phyloP scores from a whole-genome alignment of 2,329 filamentous ascomycete genomes.

The Ophidiomyces ophidiicola region DNA sequence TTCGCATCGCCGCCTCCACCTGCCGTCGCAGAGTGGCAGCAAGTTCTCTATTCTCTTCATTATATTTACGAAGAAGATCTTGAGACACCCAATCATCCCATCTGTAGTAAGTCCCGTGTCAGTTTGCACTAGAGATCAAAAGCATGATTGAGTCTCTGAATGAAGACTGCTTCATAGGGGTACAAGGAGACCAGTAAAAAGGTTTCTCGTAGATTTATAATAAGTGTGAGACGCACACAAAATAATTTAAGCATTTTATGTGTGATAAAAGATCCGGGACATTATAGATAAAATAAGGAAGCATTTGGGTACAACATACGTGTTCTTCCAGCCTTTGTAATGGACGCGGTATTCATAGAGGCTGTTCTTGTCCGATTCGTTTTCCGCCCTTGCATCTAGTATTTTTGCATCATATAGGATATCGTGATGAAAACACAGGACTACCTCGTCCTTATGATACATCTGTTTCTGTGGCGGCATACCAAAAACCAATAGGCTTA shows the following conservation, averaged over 20 bases:
- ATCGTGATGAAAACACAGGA: conserved; percentile 93
- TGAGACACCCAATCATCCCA: conserved; percentile 98
- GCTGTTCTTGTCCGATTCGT: conserved; percentile 54
- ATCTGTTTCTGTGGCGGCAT: conserved; percentile 39
- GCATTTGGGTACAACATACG: conserved; percentile 43
- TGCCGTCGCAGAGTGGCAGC: conserved; percentile 43
- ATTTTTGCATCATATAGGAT: conserved; percentile 97
- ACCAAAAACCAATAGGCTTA: not conserved
- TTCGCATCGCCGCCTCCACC: conserved; percentile 27
- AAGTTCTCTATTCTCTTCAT: conserved; percentile 86
- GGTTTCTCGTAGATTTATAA: too few relatives aligned
- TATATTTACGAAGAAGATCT: conserved; percentile 87
- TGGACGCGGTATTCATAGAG: conserved; percentile 84
- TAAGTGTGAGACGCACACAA: too few relatives aligned
- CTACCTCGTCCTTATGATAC: conserved; percentile 72
- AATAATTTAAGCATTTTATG: too few relatives aligned
- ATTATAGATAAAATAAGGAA: not conserved
- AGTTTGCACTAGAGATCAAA: too few relatives aligned
- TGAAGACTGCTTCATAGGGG: too few relatives aligned
- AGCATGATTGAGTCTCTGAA: too few relatives aligned
- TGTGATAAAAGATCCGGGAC: too few relatives aligned
- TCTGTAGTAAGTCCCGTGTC: conserved; percentile 30
- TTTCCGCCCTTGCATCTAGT: conserved; percentile 58
- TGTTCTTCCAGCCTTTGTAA: conserved; percentile 99
- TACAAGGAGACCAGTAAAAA: too few relatives aligned